These are phyloP conservation scores for Begonia masoniana DNA, from an alignment of 306 rosid species.

Conservation along the genomic window DNA sequence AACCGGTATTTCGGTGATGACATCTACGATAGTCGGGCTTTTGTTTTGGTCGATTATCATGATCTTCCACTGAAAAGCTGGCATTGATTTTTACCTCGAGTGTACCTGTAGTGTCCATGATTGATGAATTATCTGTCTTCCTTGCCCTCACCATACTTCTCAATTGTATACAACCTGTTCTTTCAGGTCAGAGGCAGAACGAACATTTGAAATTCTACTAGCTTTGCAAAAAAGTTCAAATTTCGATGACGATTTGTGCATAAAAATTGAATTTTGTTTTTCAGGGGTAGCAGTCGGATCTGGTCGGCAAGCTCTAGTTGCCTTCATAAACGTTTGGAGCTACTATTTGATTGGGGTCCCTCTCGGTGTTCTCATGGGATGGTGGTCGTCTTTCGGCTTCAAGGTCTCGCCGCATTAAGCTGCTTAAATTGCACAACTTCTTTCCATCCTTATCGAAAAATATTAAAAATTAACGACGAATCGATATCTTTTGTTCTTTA, in stretches of 20 bases:
- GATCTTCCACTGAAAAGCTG: constrained; percentile 29
- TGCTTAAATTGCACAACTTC: background rate
- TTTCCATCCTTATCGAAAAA: background rate
- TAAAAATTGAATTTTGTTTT: constrained; percentile 12
- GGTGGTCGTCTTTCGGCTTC: constrained; percentile 34
- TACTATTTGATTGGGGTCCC: constrained; percentile 45
- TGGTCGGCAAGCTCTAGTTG: constrained; percentile 47
- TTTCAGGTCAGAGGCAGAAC: constrained; percentile 27
- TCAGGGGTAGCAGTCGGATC: constrained; percentile 63
- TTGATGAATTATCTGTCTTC: constrained; percentile 38
- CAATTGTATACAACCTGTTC: constrained; percentile 59
- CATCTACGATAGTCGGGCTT: constrained; percentile 38
- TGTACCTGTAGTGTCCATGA: constrained; percentile 28
- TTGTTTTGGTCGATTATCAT: constrained; percentile 34
- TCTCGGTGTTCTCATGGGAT: constrained; percentile 35
- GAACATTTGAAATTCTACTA: too few relatives aligned
- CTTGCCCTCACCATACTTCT: constrained; percentile 51
- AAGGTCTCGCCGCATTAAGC: constrained; percentile 9
- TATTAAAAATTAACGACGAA: background rate
- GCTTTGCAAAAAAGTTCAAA: too few relatives aligned
- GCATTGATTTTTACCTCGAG: constrained; percentile 54
- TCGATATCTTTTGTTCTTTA: too few relatives aligned
- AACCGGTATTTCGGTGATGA: constrained; percentile 30
- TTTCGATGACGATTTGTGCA: too few relatives aligned
- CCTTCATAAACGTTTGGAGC: constrained; percentile 48